A percentile compares a stretch with the other conserved stretches of the same genome.
Evolutionary conservation across 2,329 filamentous ascomycete genomes (phyloP).

Genomic region (Pseudogymnoascus sp.): DNA sequence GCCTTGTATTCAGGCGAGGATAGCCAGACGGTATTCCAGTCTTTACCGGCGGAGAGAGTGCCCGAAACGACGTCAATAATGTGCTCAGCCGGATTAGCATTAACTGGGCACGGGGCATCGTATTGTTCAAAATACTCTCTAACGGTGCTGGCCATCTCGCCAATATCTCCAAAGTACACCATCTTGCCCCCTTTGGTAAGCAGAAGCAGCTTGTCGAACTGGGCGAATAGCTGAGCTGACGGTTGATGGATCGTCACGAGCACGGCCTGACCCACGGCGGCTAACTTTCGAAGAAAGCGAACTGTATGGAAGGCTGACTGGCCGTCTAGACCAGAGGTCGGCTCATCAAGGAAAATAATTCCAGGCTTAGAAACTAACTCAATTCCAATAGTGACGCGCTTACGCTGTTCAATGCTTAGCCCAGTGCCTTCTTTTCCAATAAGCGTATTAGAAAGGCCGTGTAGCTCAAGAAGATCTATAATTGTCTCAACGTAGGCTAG

Average conservation of each 20-base stretch:
- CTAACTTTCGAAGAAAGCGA: constrained; percentile 52
- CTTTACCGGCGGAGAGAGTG: constrained; percentile 34
- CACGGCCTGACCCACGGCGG: constrained; percentile 43
- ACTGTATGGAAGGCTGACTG: constrained; percentile 57
- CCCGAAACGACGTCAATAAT: constrained; percentile 37
- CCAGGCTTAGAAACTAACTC: constrained; percentile 48
- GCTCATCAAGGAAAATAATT: constrained; percentile 54
- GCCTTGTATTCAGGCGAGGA: constrained; percentile 50
- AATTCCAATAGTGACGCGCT: constrained; percentile 52
- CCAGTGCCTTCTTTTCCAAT: constrained; percentile 55
- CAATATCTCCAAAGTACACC: constrained; percentile 62
- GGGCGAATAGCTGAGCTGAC: constrained; percentile 42
- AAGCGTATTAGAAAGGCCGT: constrained; percentile 56
- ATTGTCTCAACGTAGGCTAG: constrained; percentile 81
- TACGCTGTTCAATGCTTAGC: constrained; percentile 53
- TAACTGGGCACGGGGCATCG: constrained; percentile 42
- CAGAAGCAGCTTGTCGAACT: constrained; percentile 54
- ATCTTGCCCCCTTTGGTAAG: constrained; percentile 56
- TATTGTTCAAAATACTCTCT: constrained; percentile 55
- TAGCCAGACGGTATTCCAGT: constrained; percentile 67
- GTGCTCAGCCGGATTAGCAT: constrained; percentile 43
- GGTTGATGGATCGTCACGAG: constrained; percentile 50
- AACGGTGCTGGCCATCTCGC: constrained; percentile 47
- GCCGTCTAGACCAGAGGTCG: constrained; percentile 52
- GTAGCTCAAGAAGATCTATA: constrained; percentile 52